These are phyloP conservation scores for Clitopilus passeckerianus DNA, from an alignment of 768 basidiomycete species.

Conservation along the genomic window DNA sequence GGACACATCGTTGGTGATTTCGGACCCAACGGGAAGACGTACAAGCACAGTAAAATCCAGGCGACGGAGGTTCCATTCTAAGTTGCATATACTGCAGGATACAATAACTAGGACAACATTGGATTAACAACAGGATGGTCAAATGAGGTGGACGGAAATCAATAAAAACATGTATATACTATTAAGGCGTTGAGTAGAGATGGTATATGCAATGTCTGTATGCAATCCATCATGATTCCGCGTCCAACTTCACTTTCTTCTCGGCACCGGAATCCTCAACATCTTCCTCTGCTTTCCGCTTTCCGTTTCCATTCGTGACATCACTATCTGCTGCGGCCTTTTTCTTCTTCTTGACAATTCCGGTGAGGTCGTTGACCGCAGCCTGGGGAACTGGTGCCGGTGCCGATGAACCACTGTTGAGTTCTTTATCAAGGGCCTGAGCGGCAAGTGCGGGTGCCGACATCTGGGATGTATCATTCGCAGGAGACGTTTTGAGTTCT, in stretches of 20 bases:
- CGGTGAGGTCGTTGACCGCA: conserved; percentile 73
- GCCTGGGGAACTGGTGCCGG: conserved; percentile 27
- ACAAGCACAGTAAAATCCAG: conserved; percentile 55
- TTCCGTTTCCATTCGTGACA: conserved; percentile 19
- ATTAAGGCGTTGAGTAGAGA: not conserved
- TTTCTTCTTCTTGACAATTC: conserved; percentile 89
- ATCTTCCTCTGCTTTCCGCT: conserved; percentile 71
- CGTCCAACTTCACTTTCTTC: conserved; percentile 64
- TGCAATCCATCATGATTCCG: conserved; percentile 14
- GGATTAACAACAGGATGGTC: not conserved
- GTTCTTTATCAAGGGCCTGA: conserved; percentile 65
- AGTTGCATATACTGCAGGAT: not conserved
- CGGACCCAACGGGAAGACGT: conserved; percentile 70
- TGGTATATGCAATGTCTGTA: not conserved
- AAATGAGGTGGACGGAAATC: not conserved
- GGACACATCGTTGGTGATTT: conserved; percentile 91
- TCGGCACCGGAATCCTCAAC: conserved; percentile 40
- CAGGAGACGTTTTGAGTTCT: conserved; percentile 81
- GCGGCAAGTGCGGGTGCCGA: conserved; percentile 72
- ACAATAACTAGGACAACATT: not conserved
- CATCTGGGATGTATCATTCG: conserved; percentile 37
- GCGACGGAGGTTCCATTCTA: conserved; percentile 44
- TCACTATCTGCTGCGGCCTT: conserved; percentile 28
- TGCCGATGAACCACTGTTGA: conserved; percentile 40
- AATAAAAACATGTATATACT: too few relatives aligned